Evolutionary conservation across 1,284 basidiomycete genomes (phyloP).

Genomic region (Apiotrichum gamsii): DNA sequence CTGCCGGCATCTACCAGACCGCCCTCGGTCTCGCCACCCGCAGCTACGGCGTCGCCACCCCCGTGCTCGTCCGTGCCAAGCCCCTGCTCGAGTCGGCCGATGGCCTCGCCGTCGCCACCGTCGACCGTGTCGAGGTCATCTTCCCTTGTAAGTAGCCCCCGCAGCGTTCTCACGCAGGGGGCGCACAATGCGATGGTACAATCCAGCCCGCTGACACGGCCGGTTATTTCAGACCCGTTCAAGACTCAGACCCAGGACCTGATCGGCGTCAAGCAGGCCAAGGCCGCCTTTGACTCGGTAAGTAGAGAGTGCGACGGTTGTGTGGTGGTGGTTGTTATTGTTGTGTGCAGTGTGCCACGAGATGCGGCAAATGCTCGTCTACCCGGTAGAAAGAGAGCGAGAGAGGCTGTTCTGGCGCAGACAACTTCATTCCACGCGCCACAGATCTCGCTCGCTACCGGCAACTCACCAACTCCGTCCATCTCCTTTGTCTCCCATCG

Average conservation of each 20-base stretch:
- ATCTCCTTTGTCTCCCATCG: not conserved
- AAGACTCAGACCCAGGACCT: conserved; percentile 46
- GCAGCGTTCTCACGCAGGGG: not conserved
- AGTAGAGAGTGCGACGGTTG: no score
- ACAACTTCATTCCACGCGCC: no score
- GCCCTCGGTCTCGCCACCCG: conserved; percentile 38
- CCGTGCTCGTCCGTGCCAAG: conserved; percentile 39
- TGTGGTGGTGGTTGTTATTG: no score
- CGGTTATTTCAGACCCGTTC: conserved; percentile 36
- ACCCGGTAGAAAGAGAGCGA: no score
- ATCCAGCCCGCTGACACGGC: conserved; percentile 1
- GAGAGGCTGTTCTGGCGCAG: no score
- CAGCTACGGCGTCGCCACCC: conserved; percentile 41
- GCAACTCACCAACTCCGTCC: not conserved
- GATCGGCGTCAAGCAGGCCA: conserved; percentile 45
- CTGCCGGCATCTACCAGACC: conserved; percentile 39
- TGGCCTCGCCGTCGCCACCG: conserved; percentile 43
- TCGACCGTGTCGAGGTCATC: conserved; percentile 44
- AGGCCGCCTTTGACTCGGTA: conserved; percentile 44
- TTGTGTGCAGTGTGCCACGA: no score
- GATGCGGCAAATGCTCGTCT: no score
- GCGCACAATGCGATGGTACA: not conserved
- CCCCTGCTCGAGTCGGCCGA: conserved; percentile 44
- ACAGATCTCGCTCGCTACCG: no score
- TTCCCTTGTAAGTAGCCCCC: conserved; percentile 41